Percentiles rank a stretch among this genome's conserved stretches.
phyloP scores from a whole-genome alignment of 305 asterid species.

The Stenogyne calaminthoides region DNA sequence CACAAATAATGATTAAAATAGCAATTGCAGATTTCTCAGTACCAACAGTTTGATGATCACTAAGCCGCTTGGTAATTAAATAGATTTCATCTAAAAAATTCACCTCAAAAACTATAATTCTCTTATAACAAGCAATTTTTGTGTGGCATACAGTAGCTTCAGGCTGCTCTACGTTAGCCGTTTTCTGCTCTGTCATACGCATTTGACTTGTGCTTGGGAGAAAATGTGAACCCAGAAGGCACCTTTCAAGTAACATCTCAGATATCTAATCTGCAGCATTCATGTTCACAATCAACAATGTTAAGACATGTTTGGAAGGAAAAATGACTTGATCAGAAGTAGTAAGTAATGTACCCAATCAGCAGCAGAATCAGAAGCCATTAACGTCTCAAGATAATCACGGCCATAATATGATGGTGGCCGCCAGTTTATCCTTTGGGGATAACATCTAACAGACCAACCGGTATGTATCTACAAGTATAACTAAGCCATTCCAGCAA shows the following conservation, averaged over 20 bases:
- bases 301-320: not conserved
- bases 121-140: not conserved
- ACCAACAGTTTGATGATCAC: not conserved
- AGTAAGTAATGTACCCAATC: constrained; percentile 66
- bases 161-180: constrained; percentile 42
- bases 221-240: constrained; percentile 82
- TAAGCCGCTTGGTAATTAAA: not conserved
- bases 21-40: not conserved
- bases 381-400: constrained; percentile 86
- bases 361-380: constrained; percentile 97
- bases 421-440: constrained; percentile 87
- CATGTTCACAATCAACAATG: not conserved
- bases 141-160: not conserved
- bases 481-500: constrained; percentile 92
- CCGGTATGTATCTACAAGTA: constrained; percentile 79
- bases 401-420: constrained; percentile 90
- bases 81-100: not conserved
- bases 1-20: not conserved
- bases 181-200: constrained; percentile 91
- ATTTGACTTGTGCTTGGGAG: constrained; percentile 95
- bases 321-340: not conserved
- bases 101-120: not conserved
- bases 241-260: constrained; percentile 91
- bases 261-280: constrained; percentile 70
- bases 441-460: constrained; percentile 79